Evolutionary conservation across 305 asterid genomes (phyloP), one percentile per base, ranked within the genome.

Genomic region (Ruellia speciosa): DNA sequence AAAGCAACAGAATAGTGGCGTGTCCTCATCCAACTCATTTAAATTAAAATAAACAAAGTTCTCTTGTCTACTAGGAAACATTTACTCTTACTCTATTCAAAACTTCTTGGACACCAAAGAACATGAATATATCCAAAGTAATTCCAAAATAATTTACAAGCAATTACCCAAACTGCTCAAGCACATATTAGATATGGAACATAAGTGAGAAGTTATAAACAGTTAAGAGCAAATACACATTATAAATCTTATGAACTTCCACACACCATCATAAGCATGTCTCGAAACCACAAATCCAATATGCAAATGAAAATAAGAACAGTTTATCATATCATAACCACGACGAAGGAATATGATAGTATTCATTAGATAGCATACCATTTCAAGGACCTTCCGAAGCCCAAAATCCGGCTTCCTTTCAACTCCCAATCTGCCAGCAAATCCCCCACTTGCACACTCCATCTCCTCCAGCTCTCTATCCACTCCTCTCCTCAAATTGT

Each of bases 401-500:
- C 79, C 79, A 20, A 37, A 58, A 41, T 20, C 66, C 35, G 64
- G 55, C 28, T 66, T 66, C 66, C 68, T 72, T 18, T 66, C 59
- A 24, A 52, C 72, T 43, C 70, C 82, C 28, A 54, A 63, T 67
- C 60, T 67, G 43, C 72, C 63, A 8, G 53, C 9, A 5, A 59
- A 37, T 54, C 68, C 83, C 52, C 84, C 89, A 53, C 50, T 72
- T 73, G 79, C 85, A 67, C 75, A 75, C 69, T 90, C 92, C 69
- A 77, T 60, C 58, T 63, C 81, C 66, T 60, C 55, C 59, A 52
- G 37, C 59, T 45, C 72, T 64, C 52, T 63, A 31, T 56, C 58
- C 55, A 55, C 55, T 46, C 45, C 41, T 4, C 17, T 47, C 56
- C 71, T 77, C 46, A 49, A 56, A 56, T 39, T 63, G 49, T 52